These are phyloP conservation scores for Takashimella tepidaria DNA, from an alignment of 1,284 basidiomycete genomes.

Conservation along the genomic window DNA sequence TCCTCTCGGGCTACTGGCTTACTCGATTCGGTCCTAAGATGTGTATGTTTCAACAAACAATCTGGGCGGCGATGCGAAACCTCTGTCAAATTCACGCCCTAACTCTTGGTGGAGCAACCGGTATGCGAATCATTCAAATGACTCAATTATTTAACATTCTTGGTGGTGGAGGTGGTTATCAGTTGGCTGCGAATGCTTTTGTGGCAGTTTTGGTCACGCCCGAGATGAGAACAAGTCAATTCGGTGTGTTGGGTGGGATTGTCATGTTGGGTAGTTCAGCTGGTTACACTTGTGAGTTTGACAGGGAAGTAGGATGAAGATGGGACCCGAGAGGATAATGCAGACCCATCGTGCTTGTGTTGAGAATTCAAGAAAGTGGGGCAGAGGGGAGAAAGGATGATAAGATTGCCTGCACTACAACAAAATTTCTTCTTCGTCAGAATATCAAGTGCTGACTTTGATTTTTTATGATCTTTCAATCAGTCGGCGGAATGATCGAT, in stretches of 20 bases:
- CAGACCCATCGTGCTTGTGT: too few relatives aligned
- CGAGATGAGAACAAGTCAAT: constrained; percentile 36
- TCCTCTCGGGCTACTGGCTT: constrained; percentile 41
- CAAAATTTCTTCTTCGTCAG: too few relatives aligned
- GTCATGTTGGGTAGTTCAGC: constrained; percentile 33
- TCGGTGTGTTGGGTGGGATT: constrained; percentile 39
- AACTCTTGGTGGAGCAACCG: constrained; percentile 23
- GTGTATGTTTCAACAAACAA: constrained; percentile 44
- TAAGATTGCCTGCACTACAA: too few relatives aligned
- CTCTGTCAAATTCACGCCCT: constrained; percentile 39
- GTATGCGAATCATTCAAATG: constrained; percentile 35
- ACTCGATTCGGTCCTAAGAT: constrained; percentile 33
- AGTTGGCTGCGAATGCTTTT: constrained; percentile 38
- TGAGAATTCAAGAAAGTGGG: too few relatives aligned
- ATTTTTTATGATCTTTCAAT: too few relatives aligned
- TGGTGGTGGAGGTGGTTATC: constrained; percentile 41
- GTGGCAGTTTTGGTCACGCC: constrained; percentile 26
- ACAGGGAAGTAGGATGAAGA: too few relatives aligned
- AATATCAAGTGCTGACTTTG: too few relatives aligned
- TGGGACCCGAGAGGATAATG: too few relatives aligned
- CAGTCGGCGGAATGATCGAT: constrained; percentile 37
- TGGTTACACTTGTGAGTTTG: constrained; percentile 25
- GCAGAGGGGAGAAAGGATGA: too few relatives aligned
- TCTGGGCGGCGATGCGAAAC: constrained; percentile 41
- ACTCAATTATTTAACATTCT: constrained; percentile 45